A percentile compares a stretch with the other conserved stretches of the same genome.
phyloP scores from a whole-genome alignment of 2,329 filamentous ascomycete genomes.

The Onygenales sp. region DNA sequence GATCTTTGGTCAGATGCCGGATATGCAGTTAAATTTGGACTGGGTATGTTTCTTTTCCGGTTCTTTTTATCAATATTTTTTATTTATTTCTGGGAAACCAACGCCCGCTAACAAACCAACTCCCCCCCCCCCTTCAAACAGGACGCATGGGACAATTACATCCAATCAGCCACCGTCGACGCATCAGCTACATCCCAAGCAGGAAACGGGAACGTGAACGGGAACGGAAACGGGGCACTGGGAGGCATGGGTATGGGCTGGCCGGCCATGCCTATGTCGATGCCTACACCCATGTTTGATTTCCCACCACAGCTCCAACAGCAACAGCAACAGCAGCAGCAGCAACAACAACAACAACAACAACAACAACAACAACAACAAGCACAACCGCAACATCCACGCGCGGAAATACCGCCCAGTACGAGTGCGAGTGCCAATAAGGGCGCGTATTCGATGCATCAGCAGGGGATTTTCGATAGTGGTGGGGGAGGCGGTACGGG shows the following conservation, averaged over 20 bases:
- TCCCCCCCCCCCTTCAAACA: conserved; percentile 18
- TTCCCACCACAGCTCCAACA: background rate
- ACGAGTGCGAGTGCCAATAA: background rate
- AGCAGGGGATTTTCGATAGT: background rate
- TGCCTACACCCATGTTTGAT: background rate
- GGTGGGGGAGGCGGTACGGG: background rate
- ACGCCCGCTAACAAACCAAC: background rate
- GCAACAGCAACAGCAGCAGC: conserved; percentile 1
- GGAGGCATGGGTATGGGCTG: background rate
- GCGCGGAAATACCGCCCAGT: background rate
- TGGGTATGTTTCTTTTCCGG: conserved; percentile 44
- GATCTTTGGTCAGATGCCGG: conserved; percentile 47
- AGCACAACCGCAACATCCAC: background rate
- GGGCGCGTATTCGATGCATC: background rate
- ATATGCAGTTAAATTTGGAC: conserved; percentile 49
- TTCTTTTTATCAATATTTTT: background rate
- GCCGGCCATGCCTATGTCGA: background rate
- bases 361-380: too few species aligned
- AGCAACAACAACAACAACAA: background rate
- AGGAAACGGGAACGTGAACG: conserved; percentile 29
- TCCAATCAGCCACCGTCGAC: conserved; percentile 48
- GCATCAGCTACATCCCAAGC: conserved; percentile 17
- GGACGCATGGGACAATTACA: conserved; percentile 62
- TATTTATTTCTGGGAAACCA: background rate
- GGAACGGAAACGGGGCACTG: conserved; percentile 12